Evolutionary conservation across 2,329 filamentous ascomycete genomes (phyloP).

Genomic region (Neonectria sp.): DNA sequence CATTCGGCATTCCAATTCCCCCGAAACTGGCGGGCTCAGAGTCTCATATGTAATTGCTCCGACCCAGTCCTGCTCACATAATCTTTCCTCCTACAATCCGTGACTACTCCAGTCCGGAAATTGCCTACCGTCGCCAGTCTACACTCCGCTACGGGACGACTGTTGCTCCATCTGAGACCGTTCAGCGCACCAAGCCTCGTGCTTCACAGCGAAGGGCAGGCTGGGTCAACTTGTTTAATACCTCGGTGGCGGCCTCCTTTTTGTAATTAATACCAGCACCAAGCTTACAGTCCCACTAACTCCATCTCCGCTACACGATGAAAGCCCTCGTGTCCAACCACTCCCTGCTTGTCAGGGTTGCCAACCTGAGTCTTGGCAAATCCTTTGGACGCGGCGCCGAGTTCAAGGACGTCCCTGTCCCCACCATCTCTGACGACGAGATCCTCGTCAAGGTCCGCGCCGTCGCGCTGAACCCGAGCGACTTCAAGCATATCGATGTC

Average conservation of each 20-base stretch:
- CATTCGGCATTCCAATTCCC: neutral
- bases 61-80: neutral
- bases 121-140: neutral
- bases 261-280: too few relatives aligned
- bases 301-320: neutral
- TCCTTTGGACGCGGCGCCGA: constrained; percentile 4
- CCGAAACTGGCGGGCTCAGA: neutral
- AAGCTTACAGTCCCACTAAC: neutral
- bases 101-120: neutral
- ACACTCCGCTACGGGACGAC: neutral
- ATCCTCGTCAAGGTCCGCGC: constrained; percentile 19
- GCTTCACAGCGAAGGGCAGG: neutral
- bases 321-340: constrained; percentile 11
- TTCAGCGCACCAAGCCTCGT: neutral
- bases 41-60: neutral
- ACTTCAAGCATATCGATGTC: constrained; percentile 22
- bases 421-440: neutral
- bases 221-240: neutral
- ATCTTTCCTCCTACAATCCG: neutral
- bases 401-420: neutral
- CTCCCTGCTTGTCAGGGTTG: neutral
- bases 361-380: neutral
- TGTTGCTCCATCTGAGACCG: neutral
- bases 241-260: neutral
- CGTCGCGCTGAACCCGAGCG: constrained; percentile 18